Conservation (phyloP, 352 stramenopile genomes). For the Pythium graminicola region DNA sequence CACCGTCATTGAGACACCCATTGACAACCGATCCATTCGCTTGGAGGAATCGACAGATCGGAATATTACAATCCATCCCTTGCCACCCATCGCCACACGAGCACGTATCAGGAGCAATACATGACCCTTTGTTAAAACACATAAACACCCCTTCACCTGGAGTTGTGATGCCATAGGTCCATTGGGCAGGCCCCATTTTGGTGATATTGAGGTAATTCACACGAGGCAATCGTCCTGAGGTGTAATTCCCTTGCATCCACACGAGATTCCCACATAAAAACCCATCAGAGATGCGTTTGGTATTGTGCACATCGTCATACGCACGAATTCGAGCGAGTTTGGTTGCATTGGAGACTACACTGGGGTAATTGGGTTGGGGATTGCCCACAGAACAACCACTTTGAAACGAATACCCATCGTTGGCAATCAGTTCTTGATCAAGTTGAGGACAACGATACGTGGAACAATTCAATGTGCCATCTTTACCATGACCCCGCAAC, state of each 20-base stretch:
- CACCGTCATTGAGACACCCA: conserved; percentile 89
- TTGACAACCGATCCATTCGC: conserved; percentile 52
- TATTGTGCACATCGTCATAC: conserved; percentile 54
- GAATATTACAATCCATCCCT: conserved; percentile 93
- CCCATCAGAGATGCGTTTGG: conserved; percentile 43
- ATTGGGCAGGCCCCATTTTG: conserved; percentile 60
- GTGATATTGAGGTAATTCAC: conserved; percentile 93
- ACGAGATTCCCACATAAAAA: conserved; percentile 82
- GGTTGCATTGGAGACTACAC: conserved; percentile 25
- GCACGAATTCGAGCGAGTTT: conserved; percentile 47
- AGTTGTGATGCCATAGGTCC: conserved; percentile 46
- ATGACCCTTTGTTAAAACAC: conserved; percentile 92
- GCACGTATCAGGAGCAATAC: conserved; percentile 88
- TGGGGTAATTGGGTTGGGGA: conserved; percentile 43
- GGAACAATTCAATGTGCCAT: conserved; percentile 31
- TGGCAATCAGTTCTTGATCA: conserved; percentile 84
- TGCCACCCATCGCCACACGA: conserved; percentile 88
- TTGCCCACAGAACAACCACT: conserved; percentile 85
- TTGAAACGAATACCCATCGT: conserved; percentile 92
- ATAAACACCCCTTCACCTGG: conserved; percentile 92
- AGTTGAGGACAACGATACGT: conserved; percentile 78
- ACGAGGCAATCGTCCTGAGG: conserved; percentile 59
- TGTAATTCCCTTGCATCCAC: conserved; percentile 93
- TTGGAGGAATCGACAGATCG: conserved; percentile 85
- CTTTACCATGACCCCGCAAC: conserved; percentile 53